Conservation (phyloP, 768 basidiomycete species). For the Mycena olivaceomarginata region DNA sequence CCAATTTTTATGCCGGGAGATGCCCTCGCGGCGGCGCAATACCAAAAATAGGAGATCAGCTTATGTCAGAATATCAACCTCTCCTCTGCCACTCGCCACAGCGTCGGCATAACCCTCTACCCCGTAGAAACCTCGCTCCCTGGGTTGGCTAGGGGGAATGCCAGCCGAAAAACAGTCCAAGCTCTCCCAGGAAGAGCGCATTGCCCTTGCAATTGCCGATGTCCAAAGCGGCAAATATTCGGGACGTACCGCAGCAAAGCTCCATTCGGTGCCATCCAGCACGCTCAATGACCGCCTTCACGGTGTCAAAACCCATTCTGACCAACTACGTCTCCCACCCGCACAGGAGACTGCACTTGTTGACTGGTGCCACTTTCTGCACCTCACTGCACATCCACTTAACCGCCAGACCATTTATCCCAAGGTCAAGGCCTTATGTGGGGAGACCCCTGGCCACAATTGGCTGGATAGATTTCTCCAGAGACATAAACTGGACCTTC, state of each 20-base stretch:
- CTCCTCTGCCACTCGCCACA: slow-evolving; percentile 6
- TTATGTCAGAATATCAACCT: slow-evolving; percentile 11
- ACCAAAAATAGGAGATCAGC: slow-evolving; percentile 5
- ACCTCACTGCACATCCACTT: too few relatives aligned
- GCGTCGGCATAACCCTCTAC: not conserved
- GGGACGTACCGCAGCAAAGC: not conserved
- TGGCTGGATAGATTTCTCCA: too few relatives aligned
- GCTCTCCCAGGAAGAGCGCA: slow-evolving; percentile 16
- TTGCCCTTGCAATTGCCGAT: slow-evolving; percentile 4
- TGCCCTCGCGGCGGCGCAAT: not conserved
- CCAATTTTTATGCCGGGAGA: not conserved
- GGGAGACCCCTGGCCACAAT: too few relatives aligned
- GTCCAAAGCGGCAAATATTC: slow-evolving; percentile 1
- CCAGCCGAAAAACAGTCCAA: not conserved
- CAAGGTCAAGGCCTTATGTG: too few relatives aligned
- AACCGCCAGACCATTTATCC: too few relatives aligned
- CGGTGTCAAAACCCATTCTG: too few relatives aligned
- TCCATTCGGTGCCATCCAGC: not conserved
- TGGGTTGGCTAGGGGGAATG: not conserved
- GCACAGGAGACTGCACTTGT: too few relatives aligned
- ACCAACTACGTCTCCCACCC: too few relatives aligned
- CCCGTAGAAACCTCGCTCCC: not conserved
- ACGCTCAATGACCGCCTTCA: slow-evolving; percentile 2
- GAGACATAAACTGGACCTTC: too few relatives aligned
- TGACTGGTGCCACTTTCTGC: too few relatives aligned